Evolutionary conservation across 805 yeast genomes (phyloP).

Genomic region (Ogataea pini): DNA sequence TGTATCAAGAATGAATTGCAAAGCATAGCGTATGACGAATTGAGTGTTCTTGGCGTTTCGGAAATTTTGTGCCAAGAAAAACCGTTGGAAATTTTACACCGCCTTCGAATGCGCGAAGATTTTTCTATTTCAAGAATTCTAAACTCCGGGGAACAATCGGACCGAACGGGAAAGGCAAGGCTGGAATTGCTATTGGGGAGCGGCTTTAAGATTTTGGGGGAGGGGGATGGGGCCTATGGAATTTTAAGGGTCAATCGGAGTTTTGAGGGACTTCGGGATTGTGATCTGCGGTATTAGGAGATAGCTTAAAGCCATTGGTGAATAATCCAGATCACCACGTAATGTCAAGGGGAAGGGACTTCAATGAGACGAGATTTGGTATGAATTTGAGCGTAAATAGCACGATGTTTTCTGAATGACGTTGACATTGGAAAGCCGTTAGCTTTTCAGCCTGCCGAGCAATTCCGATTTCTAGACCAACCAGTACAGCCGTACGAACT

Average conservation of each 20-base stretch:
- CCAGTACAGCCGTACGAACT: not conserved
- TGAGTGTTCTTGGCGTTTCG: not conserved
- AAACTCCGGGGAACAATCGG: conserved; percentile 2
- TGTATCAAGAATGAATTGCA: too few relatives aligned
- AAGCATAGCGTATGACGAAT: too few relatives aligned
- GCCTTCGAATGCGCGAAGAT: not conserved
- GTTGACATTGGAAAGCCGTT: too few relatives aligned
- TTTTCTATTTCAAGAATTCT: not conserved
- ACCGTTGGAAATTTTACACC: not conserved
- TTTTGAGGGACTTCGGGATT: conserved; percentile 1
- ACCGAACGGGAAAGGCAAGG: not conserved
- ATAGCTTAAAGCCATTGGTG: not conserved
- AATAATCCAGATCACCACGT: too few relatives aligned
- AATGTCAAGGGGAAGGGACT: too few relatives aligned
- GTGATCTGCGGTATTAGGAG: not conserved
- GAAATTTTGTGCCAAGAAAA: not conserved
- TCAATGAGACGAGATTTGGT: too few relatives aligned
- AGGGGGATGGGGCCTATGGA: not conserved
- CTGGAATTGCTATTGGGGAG: not conserved
- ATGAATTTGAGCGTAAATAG: too few relatives aligned
- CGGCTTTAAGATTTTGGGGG: not conserved
- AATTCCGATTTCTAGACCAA: too few relatives aligned
- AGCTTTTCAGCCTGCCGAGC: too few relatives aligned
- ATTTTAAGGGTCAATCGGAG: conserved; percentile 1
- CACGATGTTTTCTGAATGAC: too few relatives aligned